Conservation (phyloP, 2,329 filamentous ascomycete genomes). For the Metarhizium rileyi region DNA sequence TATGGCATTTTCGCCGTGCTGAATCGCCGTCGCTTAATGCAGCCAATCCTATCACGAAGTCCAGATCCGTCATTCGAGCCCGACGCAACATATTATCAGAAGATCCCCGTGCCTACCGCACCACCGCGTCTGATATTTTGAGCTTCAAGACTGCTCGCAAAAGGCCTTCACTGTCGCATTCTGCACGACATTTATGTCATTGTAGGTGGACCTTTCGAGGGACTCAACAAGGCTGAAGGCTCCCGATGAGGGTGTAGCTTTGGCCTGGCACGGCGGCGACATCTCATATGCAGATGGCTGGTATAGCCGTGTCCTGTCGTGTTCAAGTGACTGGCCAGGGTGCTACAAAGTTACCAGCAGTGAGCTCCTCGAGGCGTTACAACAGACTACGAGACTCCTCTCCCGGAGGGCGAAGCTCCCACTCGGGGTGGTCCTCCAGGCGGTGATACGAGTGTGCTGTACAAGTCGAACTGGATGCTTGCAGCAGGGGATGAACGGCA, state of each 20-base stretch:
- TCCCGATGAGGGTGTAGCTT: slow-evolving; percentile 33
- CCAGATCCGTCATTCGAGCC: slow-evolving; percentile 29
- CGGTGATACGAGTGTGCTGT: slow-evolving; percentile 38
- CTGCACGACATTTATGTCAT: slow-evolving; percentile 47
- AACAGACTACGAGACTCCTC: slow-evolving; percentile 31
- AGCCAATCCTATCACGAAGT: slow-evolving; percentile 43
- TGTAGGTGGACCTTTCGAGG: slow-evolving; percentile 35
- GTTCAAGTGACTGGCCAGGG: slow-evolving; percentile 35
- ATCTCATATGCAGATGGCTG: slow-evolving; percentile 41
- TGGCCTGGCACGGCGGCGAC: slow-evolving; percentile 44
- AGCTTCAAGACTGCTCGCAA: slow-evolving; percentile 36
- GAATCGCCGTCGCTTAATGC: slow-evolving; percentile 36
- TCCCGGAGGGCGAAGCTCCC: slow-evolving; percentile 33
- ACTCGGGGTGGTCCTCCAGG: slow-evolving; percentile 36
- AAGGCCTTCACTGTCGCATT: slow-evolving; percentile 34
- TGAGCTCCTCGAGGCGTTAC: slow-evolving; percentile 28
- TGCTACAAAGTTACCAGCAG: slow-evolving; percentile 41
- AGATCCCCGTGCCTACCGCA: slow-evolving; percentile 38
- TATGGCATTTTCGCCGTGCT: slow-evolving; percentile 40
- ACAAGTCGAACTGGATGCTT: slow-evolving; percentile 41
- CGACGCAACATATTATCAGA: slow-evolving; percentile 40
- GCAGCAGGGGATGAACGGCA: slow-evolving; percentile 36
- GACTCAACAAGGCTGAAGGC: slow-evolving; percentile 29
- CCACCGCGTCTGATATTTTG: slow-evolving; percentile 34
- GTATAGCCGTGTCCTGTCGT: slow-evolving; percentile 40